Evolutionary conservation across 495 filamentous ascomycete genomes (phyloP).

Genomic region (Annulohypoxylon nitens): DNA sequence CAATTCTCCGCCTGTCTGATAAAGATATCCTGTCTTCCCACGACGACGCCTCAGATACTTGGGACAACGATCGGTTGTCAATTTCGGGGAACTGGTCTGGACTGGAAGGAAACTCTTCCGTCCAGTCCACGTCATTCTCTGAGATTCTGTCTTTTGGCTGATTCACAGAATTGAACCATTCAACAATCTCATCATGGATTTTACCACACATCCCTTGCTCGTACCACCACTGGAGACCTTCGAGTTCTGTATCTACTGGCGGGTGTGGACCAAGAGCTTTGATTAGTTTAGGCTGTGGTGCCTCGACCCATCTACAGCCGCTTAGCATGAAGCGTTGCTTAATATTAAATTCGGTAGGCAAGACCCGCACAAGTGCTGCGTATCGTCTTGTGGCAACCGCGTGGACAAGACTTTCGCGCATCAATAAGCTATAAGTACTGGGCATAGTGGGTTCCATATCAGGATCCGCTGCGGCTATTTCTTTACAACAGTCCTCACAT

Average conservation of each 20-base stretch:
- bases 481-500: conserved; percentile 15
- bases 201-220: conserved; percentile 13
- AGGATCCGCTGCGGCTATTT: neutral
- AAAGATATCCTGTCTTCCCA: neutral
- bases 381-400: conserved; percentile 10
- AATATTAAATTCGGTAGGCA: conserved; percentile 27
- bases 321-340: conserved; percentile 19
- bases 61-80: neutral
- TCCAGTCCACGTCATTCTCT: neutral
- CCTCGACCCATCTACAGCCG: conserved; percentile 22
- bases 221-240: conserved; percentile 25
- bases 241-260: neutral
- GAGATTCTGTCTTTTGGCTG: neutral
- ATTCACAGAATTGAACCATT: neutral
- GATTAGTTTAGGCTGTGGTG: neutral
- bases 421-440: too few species aligned
- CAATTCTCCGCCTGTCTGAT: neutral
- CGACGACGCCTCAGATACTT: neutral
- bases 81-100: neutral
- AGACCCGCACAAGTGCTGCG: conserved; percentile 2
- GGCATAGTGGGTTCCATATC: neutral
- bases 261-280: conserved; percentile 20
- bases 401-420: too few species aligned
- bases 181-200: neutral
- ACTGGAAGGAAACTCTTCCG: neutral